Percentiles rank a stretch among this genome's conserved stretches.
Conservation (phyloP, 169 alveolate genomes). For the Plasmodium blacklocki region DNA sequence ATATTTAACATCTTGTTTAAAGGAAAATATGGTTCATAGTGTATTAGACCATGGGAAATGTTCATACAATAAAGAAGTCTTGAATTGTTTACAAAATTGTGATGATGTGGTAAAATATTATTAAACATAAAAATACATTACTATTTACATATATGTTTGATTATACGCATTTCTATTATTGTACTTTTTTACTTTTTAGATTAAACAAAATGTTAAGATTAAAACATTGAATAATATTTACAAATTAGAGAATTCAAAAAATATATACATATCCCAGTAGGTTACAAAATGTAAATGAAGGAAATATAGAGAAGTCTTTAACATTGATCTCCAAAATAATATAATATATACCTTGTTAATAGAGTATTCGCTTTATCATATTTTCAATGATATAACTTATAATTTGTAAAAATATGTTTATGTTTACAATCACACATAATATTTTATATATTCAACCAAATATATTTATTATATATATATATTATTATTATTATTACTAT, state of each 20-base stretch:
- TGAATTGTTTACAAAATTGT: constrained; percentile 2
- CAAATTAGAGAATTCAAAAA: constrained; percentile 18
- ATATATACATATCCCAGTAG: constrained; percentile 18
- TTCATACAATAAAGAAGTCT: background rate
- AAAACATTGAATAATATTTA: constrained; percentile 36
- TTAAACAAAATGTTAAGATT: constrained; percentile 19
- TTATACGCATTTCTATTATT: background rate
- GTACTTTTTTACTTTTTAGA: constrained; percentile 20
- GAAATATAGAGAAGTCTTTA: too few species aligned
- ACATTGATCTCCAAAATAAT: too few species aligned
- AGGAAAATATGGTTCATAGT: constrained; percentile 1
- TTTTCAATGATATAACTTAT: too few species aligned
- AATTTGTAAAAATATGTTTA: too few species aligned
- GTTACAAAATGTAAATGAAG: background rate
- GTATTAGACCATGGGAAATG: background rate
- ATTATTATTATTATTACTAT: too few species aligned
- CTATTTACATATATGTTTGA: background rate
- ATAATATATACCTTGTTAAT: too few species aligned
- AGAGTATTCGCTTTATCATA: too few species aligned
- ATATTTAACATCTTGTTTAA: constrained; percentile 4
- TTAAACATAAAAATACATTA: background rate
- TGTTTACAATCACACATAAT: too few species aligned
- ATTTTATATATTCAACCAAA: too few species aligned
- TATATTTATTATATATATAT: too few species aligned
- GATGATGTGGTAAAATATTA: constrained; percentile 17